phyloP scores from a whole-genome alignment of 2,329 filamentous ascomycete species.

The Penicillium verrucosum region DNA sequence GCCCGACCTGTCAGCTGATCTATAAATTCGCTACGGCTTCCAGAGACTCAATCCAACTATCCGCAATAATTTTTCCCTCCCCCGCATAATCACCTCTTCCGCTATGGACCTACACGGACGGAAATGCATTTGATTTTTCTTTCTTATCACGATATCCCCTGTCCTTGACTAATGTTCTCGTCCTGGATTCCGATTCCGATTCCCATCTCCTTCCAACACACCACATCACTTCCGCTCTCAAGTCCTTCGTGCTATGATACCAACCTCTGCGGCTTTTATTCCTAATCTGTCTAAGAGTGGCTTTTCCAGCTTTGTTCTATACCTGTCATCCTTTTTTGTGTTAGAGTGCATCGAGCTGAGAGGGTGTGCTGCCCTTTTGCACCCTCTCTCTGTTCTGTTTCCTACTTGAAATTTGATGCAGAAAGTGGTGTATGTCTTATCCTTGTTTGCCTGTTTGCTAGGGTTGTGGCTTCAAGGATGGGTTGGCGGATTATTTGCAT shows the following conservation, averaged over 20 bases:
- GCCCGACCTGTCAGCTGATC: slow-evolving; percentile 25
- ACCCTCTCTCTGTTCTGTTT: slow-evolving; percentile 10
- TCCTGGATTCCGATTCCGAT: slow-evolving; percentile 27
- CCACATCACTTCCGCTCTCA: slow-evolving; percentile 11
- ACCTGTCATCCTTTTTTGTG: slow-evolving; percentile 21
- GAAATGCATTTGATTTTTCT: slow-evolving; percentile 22
- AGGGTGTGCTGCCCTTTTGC: slow-evolving; percentile 9
- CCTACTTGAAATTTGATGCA: slow-evolving; percentile 13
- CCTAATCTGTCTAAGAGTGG: slow-evolving; percentile 29
- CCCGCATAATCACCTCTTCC: slow-evolving; percentile 19
- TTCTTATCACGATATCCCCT: slow-evolving; percentile 37
- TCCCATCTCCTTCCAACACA: not conserved
- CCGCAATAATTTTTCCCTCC: slow-evolving; percentile 32
- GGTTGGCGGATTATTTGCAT: slow-evolving; percentile 12
- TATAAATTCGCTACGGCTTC: slow-evolving; percentile 26
- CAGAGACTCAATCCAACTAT: slow-evolving; percentile 39
- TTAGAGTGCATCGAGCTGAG: slow-evolving; percentile 21
- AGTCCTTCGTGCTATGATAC: slow-evolving; percentile 37
- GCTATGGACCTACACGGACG: slow-evolving; percentile 17
- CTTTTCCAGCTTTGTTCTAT: slow-evolving; percentile 24
- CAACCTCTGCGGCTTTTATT: slow-evolving; percentile 32
- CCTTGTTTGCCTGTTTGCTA: slow-evolving; percentile 8
- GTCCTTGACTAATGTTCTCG: slow-evolving; percentile 31
- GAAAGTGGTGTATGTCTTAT: slow-evolving; percentile 4
- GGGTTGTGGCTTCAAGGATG: slow-evolving; percentile 14